Base-by-base conservation (phyloP, 1,284 basidiomycete species). In the Cutaneotrichosporon sp. region DNA sequence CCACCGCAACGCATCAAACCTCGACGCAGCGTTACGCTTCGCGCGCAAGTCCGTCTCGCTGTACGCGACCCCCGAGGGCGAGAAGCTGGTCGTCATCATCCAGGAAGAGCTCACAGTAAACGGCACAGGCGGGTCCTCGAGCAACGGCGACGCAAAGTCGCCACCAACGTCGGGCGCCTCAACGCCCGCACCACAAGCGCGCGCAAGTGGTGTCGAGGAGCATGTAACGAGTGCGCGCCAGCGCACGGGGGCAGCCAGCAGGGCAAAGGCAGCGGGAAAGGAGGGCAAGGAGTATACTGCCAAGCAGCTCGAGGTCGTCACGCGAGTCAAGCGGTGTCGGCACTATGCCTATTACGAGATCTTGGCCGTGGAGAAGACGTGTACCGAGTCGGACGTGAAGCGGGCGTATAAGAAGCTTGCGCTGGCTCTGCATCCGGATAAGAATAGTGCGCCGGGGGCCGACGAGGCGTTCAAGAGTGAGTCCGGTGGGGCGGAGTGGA, bases 321-420 rank as follows among this genome's bases (percentile, higher is more conserved):
- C 88, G 70, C 80, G 90, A 45, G 86, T 99, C 52, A 82, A 86
- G 64, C 75, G 80, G 29, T 97, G 94, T 77, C 88, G 88, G 70
- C 80, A 85, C 19, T 87, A 88, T 42, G 86, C 91, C 70, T 99
- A 96, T 74, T 99, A 99, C 75, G 87, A 89, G 72, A 97, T 98
- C 59, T 76, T 98, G 61, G 79, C 82, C 73, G 75, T 98, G 53
- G 86, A 92, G 72, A 86, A 82, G 75, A 84, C 84, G 5, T 94
- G 91, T 67, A 84, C 90, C 22, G 94, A 97, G 63, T 81, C 76
- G 8, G 92, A 97, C 49, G 82, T 98, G 53, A 97, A 97, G 80
- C 93, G 90, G 76, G 92, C 94, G 17, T 98, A 98, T 80, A 83
- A 92, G 57, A 99, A 97, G 90, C 81, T 97, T 52, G 94, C 94